These are phyloP conservation scores for Chaetomium sp. DNA, from an alignment of 2,329 filamentous ascomycete species.

Conservation along the genomic window DNA sequence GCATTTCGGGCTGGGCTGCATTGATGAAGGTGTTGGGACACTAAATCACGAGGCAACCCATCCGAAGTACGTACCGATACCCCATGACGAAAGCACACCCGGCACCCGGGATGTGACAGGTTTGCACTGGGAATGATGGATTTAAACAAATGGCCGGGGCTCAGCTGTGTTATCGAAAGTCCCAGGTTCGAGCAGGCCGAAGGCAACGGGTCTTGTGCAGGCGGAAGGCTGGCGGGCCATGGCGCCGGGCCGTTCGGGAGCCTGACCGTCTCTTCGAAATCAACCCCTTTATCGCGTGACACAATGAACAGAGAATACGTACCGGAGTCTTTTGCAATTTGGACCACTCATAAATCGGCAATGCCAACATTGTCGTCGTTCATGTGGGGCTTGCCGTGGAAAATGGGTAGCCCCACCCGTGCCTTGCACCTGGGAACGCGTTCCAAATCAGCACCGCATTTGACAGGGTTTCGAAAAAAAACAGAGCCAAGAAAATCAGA, in stretches of 20 bases:
- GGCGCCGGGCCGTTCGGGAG: background rate
- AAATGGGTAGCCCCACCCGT: background rate
- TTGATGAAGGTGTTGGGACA: too few species aligned
- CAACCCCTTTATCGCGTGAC: background rate
- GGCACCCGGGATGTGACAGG: slow-evolving; percentile 8
- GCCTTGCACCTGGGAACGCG: slow-evolving; percentile 9
- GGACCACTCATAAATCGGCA: slow-evolving; percentile 15
- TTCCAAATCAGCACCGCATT: slow-evolving; percentile 19
- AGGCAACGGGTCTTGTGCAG: background rate
- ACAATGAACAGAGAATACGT: background rate
- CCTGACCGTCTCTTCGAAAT: background rate
- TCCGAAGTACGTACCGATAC: slow-evolving; percentile 10
- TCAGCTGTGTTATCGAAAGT: background rate
- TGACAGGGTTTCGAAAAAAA: slow-evolving; percentile 13
- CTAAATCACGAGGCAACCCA: slow-evolving; percentile 2
- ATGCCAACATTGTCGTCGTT: background rate
- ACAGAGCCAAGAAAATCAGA: slow-evolving; percentile 10
- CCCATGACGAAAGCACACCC: slow-evolving; percentile 9
- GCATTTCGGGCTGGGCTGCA: too few species aligned
- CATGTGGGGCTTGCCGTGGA: slow-evolving; percentile 10
- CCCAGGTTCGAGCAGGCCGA: slow-evolving; percentile 2
- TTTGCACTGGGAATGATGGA: background rate
- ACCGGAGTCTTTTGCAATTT: background rate
- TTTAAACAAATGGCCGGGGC: slow-evolving; percentile 1
- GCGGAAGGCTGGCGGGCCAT: background rate